phyloP scores from a whole-genome alignment of 805 yeast species.

The Kodamaea leandrae region DNA sequence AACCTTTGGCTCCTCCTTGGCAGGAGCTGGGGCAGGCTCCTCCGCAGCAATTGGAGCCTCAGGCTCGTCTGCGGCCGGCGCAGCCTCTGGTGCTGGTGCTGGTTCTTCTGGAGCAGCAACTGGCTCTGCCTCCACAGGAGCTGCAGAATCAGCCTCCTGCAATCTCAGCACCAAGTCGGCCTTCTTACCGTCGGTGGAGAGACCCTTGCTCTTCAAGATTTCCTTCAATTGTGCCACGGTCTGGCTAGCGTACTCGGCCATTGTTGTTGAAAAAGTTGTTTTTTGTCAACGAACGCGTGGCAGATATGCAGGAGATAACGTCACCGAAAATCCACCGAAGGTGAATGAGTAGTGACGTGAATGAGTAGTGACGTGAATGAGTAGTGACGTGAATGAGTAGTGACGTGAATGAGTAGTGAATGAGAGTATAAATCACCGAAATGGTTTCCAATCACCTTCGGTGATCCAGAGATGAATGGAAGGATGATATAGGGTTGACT shows the following conservation, averaged over 20 bases:
- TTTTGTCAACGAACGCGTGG: no score
- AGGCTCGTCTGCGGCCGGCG: not conserved
- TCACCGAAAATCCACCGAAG: no score
- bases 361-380: no score
- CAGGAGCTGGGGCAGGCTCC: conserved; percentile 17
- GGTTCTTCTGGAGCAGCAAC: conserved; percentile 11
- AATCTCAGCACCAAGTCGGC: conserved; percentile 69
- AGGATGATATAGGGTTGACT: no score
- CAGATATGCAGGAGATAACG: no score
- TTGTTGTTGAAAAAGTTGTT: conserved; percentile 20
- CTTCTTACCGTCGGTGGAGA: conserved; percentile 75
- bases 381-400: no score
- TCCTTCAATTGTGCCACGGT: conserved; percentile 87
- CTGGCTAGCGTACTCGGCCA: conserved; percentile 58
- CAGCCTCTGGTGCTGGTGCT: conserved; percentile 2
- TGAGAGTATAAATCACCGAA: no score
- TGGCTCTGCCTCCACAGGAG: conserved; percentile 14
- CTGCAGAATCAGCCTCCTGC: conserved; percentile 50
- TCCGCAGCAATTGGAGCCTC: conserved; percentile 16
- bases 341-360: not conserved
- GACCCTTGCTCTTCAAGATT: conserved; percentile 60
- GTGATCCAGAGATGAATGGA: no score
- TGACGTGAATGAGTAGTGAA: no score
- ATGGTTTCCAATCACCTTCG: no score
- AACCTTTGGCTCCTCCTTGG: conserved; percentile 36